phyloP scores from a whole-genome alignment of 139 green algal genomes.

The Chlamydomonas schloesseri region DNA sequence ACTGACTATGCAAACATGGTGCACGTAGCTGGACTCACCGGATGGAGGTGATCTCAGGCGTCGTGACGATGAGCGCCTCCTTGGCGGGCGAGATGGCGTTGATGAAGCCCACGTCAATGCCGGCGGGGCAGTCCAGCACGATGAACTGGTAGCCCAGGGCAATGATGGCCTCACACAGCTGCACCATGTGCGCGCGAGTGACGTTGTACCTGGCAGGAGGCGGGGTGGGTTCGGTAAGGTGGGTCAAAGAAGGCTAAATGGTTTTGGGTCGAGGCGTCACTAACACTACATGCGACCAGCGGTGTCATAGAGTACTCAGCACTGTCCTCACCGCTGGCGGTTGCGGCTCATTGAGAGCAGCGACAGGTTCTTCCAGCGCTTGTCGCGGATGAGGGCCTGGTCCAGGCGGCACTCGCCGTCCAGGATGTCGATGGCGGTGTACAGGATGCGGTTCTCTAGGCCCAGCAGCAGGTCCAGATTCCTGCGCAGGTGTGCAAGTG shows the following conservation, averaged over 20 bases:
- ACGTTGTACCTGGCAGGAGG: conserved; percentile 87
- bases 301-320: not conserved
- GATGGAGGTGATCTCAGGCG: conserved; percentile 93
- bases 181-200: conserved; percentile 86
- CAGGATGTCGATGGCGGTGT: conserved; percentile 93
- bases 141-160: conserved; percentile 89
- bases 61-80: conserved; percentile 92
- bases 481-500: conserved; percentile 34
- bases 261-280: too few species aligned
- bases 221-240: too few species aligned
- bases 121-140: conserved; percentile 85
- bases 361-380: conserved; percentile 91
- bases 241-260: too few species aligned
- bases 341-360: conserved; percentile 83
- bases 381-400: conserved; percentile 90
- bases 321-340: conserved; percentile 60
- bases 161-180: conserved; percentile 82
- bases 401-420: conserved; percentile 85
- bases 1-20: too few species aligned
- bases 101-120: conserved; percentile 94
- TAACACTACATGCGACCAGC: too few species aligned
- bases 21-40: too few species aligned
- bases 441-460: conserved; percentile 91
- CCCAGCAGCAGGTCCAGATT: conserved; percentile 94
- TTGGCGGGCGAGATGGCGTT: conserved; percentile 90